A percentile compares a stretch with the other conserved stretches of the same genome.
Evolutionary conservation across 2,329 filamentous ascomycete species (phyloP).

Genomic region (Trichoderma brevicompactum): DNA sequence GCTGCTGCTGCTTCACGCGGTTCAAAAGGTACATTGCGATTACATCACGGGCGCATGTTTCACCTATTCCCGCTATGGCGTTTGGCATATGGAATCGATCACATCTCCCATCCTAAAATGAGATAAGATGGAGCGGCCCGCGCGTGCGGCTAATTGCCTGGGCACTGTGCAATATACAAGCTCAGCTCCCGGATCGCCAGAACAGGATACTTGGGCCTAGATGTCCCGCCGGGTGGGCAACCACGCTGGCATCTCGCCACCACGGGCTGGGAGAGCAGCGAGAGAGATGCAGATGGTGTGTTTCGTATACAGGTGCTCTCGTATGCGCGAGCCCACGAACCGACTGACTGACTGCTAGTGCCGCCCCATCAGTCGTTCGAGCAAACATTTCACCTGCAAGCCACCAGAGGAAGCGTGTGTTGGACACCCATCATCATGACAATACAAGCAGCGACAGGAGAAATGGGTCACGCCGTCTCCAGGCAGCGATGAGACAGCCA

Average conservation of each 20-base stretch:
- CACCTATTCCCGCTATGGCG: conserved; percentile 20
- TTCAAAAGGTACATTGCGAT: background rate
- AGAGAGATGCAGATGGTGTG: background rate
- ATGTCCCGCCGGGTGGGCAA: conserved; percentile 3
- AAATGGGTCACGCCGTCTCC: conserved; percentile 22
- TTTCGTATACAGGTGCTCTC: background rate
- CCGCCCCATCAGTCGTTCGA: conserved; percentile 13
- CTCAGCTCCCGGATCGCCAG: conserved; percentile 29
- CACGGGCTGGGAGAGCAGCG: background rate
- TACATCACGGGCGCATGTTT: background rate
- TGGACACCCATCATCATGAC: conserved; percentile 19
- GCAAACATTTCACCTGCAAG: conserved; percentile 19
- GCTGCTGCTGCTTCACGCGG: conserved; percentile 6
- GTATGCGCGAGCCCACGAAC: background rate
- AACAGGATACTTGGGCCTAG: conserved; percentile 25
- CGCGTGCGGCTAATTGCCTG: conserved; percentile 24
- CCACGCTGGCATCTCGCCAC: conserved; percentile 24
- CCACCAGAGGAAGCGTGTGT: background rate
- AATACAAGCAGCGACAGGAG: conserved; percentile 21
- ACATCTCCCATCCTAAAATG: conserved; percentile 26
- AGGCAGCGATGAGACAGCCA: conserved; percentile 24
- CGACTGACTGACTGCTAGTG: conserved; percentile 2
- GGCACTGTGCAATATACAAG: conserved; percentile 29
- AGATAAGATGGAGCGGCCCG: conserved; percentile 28
- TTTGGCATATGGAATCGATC: conserved; percentile 27